Conservation (phyloP, 1,139 yeast genomes). For the Hansenula sp. region DNA sequence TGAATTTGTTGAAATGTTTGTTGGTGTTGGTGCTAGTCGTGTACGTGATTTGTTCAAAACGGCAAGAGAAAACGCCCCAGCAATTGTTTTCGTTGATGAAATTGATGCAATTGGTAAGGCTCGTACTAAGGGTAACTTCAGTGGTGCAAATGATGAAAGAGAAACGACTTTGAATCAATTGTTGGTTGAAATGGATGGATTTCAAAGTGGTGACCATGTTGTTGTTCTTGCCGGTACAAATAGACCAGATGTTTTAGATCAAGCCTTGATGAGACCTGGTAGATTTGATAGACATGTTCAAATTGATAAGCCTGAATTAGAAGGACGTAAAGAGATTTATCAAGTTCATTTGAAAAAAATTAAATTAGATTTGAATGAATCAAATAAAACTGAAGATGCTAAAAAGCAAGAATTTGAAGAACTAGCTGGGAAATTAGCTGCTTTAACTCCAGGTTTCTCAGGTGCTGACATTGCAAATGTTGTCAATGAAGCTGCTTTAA, state of each 20-base stretch:
- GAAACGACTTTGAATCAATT: constrained; percentile 95
- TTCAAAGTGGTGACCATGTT: constrained; percentile 83
- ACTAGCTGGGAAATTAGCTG: constrained; percentile 84
- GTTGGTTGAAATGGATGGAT: constrained; percentile 97
- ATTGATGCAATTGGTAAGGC: constrained; percentile 98
- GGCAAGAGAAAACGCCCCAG: constrained; percentile 91
- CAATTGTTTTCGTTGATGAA: constrained; percentile 93
- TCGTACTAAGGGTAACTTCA: constrained; percentile 70
- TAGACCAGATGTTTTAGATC: constrained; percentile 88
- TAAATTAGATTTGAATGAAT: constrained; percentile 43
- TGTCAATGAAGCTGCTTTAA: constrained; percentile 94
- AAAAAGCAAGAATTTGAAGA: constrained; percentile 33
- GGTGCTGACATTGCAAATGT: constrained; percentile 99
- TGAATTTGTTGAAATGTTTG: constrained; percentile 98
- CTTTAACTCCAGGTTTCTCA: constrained; percentile 94
- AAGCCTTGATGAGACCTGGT: constrained; percentile 93
- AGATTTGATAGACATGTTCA: constrained; percentile 92
- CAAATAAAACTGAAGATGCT: constrained; percentile 28
- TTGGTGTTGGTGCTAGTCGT: constrained; percentile 97
- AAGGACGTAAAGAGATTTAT: constrained; percentile 90
- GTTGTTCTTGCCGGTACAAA: constrained; percentile 98
- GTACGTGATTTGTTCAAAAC: constrained; percentile 92
- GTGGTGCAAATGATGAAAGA: constrained; percentile 90
- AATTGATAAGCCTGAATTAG: constrained; percentile 88
- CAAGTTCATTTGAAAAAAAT: constrained; percentile 76